Evolutionary conservation across 371 early-diverging fungal genomes (phyloP).

Genomic region (Syncephalastrum racemosum): DNA sequence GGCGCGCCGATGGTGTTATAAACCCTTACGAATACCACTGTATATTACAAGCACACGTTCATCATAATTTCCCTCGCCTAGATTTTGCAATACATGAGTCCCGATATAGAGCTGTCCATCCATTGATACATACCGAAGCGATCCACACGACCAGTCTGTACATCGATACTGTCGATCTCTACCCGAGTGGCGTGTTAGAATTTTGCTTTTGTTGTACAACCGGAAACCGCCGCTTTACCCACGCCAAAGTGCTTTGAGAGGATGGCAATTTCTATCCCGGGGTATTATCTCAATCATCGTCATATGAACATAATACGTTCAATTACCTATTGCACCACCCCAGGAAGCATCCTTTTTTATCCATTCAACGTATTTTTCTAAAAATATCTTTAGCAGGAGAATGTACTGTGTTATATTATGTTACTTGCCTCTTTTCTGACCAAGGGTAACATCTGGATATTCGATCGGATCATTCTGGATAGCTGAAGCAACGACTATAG

Average conservation of each 20-base stretch:
- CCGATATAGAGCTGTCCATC: not conserved
- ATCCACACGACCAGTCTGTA: slow-evolving; percentile 56
- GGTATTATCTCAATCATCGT: not conserved
- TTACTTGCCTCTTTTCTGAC: slow-evolving; percentile 8
- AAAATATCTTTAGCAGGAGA: not conserved
- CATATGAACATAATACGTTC: not conserved
- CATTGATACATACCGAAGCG: slow-evolving; percentile 44
- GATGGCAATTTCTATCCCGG: slow-evolving; percentile 50
- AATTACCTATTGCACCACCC: slow-evolving; percentile 66
- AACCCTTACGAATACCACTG: slow-evolving; percentile 61
- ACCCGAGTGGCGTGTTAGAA: not conserved
- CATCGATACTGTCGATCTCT: slow-evolving; percentile 66
- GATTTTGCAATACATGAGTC: not conserved
- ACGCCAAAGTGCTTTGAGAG: slow-evolving; percentile 52
- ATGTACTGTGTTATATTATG: not conserved
- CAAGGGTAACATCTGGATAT: slow-evolving; percentile 23
- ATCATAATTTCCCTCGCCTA: slow-evolving; percentile 52
- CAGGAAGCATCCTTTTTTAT: slow-evolving; percentile 51
- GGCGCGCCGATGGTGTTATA: not conserved
- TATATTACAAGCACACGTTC: slow-evolving; percentile 56
- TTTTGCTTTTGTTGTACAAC: not conserved
- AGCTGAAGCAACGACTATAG: slow-evolving; percentile 15
- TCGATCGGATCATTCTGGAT: slow-evolving; percentile 22
- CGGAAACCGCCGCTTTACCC: slow-evolving; percentile 27
- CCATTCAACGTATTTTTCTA: slow-evolving; percentile 52